These are phyloP conservation scores for Tulasnella sp. DNA, from an alignment of 768 basidiomycete genomes.

Conservation along the genomic window DNA sequence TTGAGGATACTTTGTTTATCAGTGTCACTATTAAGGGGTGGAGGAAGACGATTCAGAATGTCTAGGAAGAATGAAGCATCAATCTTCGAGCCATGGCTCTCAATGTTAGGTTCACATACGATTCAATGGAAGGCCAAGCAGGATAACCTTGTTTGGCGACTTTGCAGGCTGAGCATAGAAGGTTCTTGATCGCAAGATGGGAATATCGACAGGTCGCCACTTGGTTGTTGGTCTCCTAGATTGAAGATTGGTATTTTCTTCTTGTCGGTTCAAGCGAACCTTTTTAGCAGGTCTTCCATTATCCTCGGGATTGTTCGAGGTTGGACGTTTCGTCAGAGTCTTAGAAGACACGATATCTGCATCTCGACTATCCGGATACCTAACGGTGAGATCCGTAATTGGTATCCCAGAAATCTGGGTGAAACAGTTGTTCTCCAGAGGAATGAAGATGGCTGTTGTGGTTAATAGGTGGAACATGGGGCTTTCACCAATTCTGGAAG, in stretches of 20 bases:
- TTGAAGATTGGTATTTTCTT: constrained; percentile 21
- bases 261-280: neutral
- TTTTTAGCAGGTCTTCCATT: neutral
- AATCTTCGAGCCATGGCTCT: neutral
- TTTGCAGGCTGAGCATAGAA: constrained; percentile 50
- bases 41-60: constrained; percentile 53
- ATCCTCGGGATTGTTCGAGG: neutral
- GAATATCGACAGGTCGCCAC: constrained; percentile 34
- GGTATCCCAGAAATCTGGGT: constrained; percentile 73
- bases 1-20: too few species aligned
- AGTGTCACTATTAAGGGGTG: too few species aligned
- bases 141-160: constrained; percentile 38
- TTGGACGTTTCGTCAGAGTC: constrained; percentile 7
- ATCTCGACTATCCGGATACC: too few species aligned
- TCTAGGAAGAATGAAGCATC: constrained; percentile 32
- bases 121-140: constrained; percentile 52
- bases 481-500: constrained; percentile 56
- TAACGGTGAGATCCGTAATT: constrained; percentile 40
- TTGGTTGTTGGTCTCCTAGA: constrained; percentile 15
- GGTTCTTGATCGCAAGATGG: constrained; percentile 41
- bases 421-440: constrained; percentile 70
- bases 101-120: constrained; percentile 34
- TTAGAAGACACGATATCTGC: constrained; percentile 2
- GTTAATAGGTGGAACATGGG: constrained; percentile 67
- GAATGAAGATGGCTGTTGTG: constrained; percentile 58